Conservation (phyloP, 2,329 filamentous ascomycete genomes). For the Peltaster fructicola region DNA sequence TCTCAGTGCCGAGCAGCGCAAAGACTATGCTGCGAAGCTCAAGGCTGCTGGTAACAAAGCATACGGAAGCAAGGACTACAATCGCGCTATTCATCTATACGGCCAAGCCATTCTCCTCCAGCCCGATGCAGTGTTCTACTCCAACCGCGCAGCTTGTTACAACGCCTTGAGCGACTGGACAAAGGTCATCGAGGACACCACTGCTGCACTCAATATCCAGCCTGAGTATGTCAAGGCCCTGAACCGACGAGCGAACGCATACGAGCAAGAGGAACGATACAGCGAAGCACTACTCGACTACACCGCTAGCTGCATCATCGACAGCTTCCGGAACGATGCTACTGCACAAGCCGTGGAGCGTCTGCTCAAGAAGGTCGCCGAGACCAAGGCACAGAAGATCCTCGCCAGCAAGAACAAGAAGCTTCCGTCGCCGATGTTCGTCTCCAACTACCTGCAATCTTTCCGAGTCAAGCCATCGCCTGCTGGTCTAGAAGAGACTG, state of each 20-base stretch:
- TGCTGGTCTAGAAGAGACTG: constrained; percentile 61
- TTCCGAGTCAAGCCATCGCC: constrained; percentile 75
- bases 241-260: constrained; percentile 90
- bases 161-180: constrained; percentile 88
- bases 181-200: constrained; percentile 92
- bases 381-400: constrained; percentile 83
- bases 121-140: constrained; percentile 95
- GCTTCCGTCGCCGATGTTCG: constrained; percentile 87
- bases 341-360: constrained; percentile 83
- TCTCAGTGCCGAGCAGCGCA: constrained; percentile 47
- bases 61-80: constrained; percentile 86
- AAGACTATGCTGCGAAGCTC: constrained; percentile 74
- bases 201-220: constrained; percentile 81
- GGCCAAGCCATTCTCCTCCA: constrained; percentile 93
- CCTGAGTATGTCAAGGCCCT: constrained; percentile 94
- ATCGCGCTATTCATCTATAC: constrained; percentile 85
- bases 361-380: constrained; percentile 88
- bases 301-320: constrained; percentile 97
- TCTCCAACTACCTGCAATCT: constrained; percentile 97
- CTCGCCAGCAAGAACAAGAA: constrained; percentile 64
- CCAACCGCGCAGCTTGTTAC: constrained; percentile 93
- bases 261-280: constrained; percentile 80
- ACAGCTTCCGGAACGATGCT: constrained; percentile 82
- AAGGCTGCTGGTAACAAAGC: constrained; percentile 95
- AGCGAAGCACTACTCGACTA: constrained; percentile 94